phyloP scores from a whole-genome alignment of 163 green algal genomes.

The Trebouxiophyceae sp. region DNA sequence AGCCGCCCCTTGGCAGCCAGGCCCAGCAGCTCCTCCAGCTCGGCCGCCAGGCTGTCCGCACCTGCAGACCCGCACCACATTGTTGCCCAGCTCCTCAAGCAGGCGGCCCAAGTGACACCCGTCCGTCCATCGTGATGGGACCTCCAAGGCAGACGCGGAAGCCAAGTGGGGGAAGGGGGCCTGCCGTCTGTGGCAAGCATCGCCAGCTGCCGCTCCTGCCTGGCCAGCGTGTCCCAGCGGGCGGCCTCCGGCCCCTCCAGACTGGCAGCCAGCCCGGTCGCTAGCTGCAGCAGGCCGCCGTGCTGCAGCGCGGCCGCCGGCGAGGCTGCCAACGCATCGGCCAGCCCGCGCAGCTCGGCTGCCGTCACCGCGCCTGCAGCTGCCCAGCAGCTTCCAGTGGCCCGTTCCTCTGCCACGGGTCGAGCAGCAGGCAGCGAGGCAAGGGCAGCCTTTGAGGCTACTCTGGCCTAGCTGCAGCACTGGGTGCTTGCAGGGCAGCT shows the following conservation, averaged over 20 bases:
- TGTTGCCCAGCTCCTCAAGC: background rate
- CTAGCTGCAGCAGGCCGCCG: background rate
- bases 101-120: too few species aligned
- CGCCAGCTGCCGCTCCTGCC: background rate
- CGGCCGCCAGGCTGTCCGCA: background rate
- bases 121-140: too few species aligned
- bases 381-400: background rate
- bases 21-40: background rate
- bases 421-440: too few species aligned
- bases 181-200: background rate
- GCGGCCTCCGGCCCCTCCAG: conserved; percentile 13
- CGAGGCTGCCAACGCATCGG: conserved; percentile 14
- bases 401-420: too few species aligned
- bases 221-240: background rate
- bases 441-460: background rate
- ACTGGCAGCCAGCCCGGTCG: conserved; percentile 5
- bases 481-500: background rate
- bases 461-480: background rate
- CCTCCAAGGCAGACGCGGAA: too few species aligned
- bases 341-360: conserved; percentile 34
- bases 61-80: background rate
- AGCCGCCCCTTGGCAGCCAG: background rate
- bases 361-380: conserved; percentile 17
- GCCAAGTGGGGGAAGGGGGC: too few species aligned
- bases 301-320: background rate